Evolutionary conservation across 2,329 filamentous ascomycete species (phyloP).

Genomic region (Dactylellina haptotyla): DNA sequence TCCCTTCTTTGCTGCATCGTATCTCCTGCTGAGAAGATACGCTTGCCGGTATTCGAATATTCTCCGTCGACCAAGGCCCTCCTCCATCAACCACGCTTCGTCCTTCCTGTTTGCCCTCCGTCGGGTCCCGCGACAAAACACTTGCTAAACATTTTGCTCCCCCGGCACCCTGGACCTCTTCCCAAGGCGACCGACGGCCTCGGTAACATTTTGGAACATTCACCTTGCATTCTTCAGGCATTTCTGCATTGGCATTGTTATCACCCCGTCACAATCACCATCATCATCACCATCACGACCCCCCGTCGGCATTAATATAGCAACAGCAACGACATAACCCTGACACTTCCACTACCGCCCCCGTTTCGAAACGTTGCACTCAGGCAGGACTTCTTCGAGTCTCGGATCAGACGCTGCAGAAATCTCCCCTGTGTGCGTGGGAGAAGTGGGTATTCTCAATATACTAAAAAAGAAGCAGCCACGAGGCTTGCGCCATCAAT

Average conservation of each 20-base stretch:
- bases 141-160: not conserved
- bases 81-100: slow-evolving; percentile 13
- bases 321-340: not conserved
- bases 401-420: too few species aligned
- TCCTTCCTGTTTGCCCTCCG: slow-evolving; percentile 22
- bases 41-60: too few species aligned
- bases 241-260: not conserved
- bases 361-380: too few species aligned
- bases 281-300: not conserved
- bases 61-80: slow-evolving; percentile 8
- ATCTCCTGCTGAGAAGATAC: slow-evolving; percentile 32
- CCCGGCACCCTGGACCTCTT: not conserved
- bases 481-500: not conserved
- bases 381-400: too few species aligned
- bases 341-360: too few species aligned
- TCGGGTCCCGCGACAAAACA: slow-evolving; percentile 15
- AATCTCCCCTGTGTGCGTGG: too few species aligned
- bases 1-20: not conserved
- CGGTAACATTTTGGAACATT: slow-evolving; percentile 31
- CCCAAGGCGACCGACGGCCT: not conserved
- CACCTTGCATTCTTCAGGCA: slow-evolving; percentile 38
- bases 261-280: slow-evolving; percentile 4
- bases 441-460: not conserved
- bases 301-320: too few species aligned
- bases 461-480: not conserved